Evolutionary conservation across 176 grass and related monocot species (phyloP).

Genomic region (Elymus sibiricus): DNA sequence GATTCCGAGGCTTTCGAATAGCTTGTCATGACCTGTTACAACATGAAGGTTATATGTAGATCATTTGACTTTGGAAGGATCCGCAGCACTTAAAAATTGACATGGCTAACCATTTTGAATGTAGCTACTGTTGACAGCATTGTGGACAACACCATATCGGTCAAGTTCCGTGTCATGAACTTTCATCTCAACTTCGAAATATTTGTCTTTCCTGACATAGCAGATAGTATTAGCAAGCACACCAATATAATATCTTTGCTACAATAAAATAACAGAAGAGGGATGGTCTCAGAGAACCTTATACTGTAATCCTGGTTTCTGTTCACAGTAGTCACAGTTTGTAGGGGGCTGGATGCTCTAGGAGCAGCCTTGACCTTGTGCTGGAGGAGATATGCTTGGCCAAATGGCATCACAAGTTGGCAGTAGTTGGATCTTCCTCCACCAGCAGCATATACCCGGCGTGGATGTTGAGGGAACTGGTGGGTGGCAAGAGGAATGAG

Average conservation of each 20-base stretch:
- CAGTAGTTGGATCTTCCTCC: background rate
- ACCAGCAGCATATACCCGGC: background rate
- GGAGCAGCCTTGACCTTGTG: background rate
- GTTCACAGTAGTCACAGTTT: background rate
- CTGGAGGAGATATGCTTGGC: background rate
- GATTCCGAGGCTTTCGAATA: slow-evolving; percentile 39
- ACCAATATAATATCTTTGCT: background rate
- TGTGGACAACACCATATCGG: slow-evolving; percentile 47
- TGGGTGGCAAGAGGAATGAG: background rate
- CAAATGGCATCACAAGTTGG: background rate
- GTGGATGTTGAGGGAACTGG: background rate
- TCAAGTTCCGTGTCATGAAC: slow-evolving; percentile 56
- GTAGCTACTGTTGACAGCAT: slow-evolving; percentile 37
- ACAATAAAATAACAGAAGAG: background rate
- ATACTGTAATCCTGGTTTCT: background rate
- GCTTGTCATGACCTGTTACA: slow-evolving; percentile 38
- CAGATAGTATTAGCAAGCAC: background rate
- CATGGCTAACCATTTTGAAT: slow-evolving; percentile 40
- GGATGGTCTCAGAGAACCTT: background rate
- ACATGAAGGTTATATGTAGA: background rate
- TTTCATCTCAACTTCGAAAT: slow-evolving; percentile 39
- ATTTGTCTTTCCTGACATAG: slow-evolving; percentile 27
- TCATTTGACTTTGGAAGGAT: background rate
- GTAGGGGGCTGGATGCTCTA: background rate
- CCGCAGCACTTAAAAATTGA: background rate